A percentile compares a stretch with the other conserved stretches of the same genome.
These are phyloP conservation scores for Tremella yokohamensis DNA, from an alignment of 768 basidiomycete genomes.

Conservation along the genomic window DNA sequence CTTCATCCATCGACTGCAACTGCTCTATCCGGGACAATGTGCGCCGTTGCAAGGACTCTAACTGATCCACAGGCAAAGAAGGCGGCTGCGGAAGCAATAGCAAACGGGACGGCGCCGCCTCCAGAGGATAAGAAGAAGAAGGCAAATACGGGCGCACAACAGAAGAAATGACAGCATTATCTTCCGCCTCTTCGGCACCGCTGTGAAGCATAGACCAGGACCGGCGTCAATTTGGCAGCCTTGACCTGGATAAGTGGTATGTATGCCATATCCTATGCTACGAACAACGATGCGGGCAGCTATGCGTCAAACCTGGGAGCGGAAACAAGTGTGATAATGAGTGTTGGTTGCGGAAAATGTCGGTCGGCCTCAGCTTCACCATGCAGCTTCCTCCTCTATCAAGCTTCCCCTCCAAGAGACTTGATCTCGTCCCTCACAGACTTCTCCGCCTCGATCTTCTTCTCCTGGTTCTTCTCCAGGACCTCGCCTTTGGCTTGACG, in stretches of 20 bases:
- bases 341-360: too few relatives aligned
- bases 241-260: neutral
- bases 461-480: slow-evolving; percentile 88
- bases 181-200: too few relatives aligned
- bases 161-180: too few relatives aligned
- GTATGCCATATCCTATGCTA: neutral
- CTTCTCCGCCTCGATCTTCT: slow-evolving; percentile 90
- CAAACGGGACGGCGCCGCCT: slow-evolving; percentile 1
- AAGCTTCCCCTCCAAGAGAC: slow-evolving; percentile 40
- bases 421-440: slow-evolving; percentile 78
- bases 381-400: neutral
- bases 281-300: neutral
- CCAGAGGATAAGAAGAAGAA: neutral
- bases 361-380: too few relatives aligned
- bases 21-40: too few relatives aligned
- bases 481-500: slow-evolving; percentile 84
- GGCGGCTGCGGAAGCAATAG: neutral
- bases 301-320: neutral
- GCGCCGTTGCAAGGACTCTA: too few relatives aligned
- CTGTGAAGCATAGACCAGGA: too few relatives aligned
- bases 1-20: neutral
- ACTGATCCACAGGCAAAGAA: neutral
- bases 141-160: too few relatives aligned
- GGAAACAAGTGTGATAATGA: neutral
- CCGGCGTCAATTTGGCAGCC: neutral